Conservation (phyloP, 768 basidiomycete genomes). For the Russula griseocarnosa region DNA sequence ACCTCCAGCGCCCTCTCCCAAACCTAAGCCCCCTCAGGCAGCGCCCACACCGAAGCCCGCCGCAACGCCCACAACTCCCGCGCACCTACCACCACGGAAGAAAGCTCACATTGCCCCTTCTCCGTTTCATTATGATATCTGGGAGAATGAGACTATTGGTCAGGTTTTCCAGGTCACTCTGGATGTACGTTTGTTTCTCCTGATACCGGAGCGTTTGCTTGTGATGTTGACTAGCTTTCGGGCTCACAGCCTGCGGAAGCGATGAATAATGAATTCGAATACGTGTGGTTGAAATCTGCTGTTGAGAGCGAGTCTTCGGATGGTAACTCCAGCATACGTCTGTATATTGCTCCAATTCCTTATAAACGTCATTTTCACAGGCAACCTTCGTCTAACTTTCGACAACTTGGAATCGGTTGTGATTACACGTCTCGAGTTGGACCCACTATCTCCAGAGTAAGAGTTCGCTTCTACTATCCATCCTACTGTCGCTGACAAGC, state of each 20-base stretch:
- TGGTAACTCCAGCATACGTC: neutral
- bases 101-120: constrained; percentile 37
- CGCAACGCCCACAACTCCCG: constrained; percentile 32
- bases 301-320: constrained; percentile 21
- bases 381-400: constrained; percentile 17
- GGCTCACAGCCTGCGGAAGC: constrained; percentile 26
- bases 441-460: constrained; percentile 21
- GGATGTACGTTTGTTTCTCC: constrained; percentile 48
- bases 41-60: constrained; percentile 31
- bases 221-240: constrained; percentile 4
- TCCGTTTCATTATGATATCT: constrained; percentile 54
- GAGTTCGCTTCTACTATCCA: constrained; percentile 21
- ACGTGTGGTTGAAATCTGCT: constrained; percentile 27
- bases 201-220: neutral
- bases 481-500: neutral
- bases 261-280: constrained; percentile 21
- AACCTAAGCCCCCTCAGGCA: constrained; percentile 31
- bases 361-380: constrained; percentile 2
- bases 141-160: constrained; percentile 72
- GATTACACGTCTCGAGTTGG: constrained; percentile 26
- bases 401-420: constrained; percentile 27
- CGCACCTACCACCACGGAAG: constrained; percentile 45
- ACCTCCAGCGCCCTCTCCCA: constrained; percentile 36
- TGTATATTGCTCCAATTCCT: neutral
- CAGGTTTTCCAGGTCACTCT: constrained; percentile 75